These are phyloP conservation scores for Agrostemma githago DNA, from an alignment of 148 eudicot species.

Conservation along the genomic window DNA sequence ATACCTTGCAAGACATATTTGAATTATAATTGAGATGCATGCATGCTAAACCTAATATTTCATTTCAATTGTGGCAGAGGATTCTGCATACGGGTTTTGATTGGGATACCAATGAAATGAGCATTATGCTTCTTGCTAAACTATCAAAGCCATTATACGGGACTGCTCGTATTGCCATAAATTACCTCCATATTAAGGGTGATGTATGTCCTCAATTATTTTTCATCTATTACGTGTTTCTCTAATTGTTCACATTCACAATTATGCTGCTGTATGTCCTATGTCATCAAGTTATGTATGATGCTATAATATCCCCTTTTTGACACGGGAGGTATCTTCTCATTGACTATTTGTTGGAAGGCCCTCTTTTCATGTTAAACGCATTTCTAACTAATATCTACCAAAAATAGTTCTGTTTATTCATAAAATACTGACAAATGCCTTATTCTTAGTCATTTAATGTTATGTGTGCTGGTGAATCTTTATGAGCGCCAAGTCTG, in stretches of 20 bases:
- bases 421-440: neutral
- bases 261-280: slow-evolving; percentile 3
- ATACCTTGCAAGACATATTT: neutral
- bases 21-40: neutral
- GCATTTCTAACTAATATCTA: neutral
- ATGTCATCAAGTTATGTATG: neutral
- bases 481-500: neutral
- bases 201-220: slow-evolving; percentile 55
- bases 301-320: neutral
- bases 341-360: neutral
- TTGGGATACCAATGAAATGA: slow-evolving; percentile 85
- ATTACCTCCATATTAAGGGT: slow-evolving; percentile 85
- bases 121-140: slow-evolving; percentile 82
- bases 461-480: neutral
- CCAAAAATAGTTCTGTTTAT: neutral
- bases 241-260: neutral
- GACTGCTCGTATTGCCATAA: slow-evolving; percentile 85
- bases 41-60: neutral
- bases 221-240: neutral
- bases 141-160: slow-evolving; percentile 83
- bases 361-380: neutral
- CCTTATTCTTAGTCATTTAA: neutral
- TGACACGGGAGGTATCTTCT: neutral
- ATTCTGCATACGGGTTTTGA: slow-evolving; percentile 69
- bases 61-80: slow-evolving; percentile 44